phyloP scores from a whole-genome alignment of 352 stramenopile species.

The Globisporangium rhizosaccharum region DNA sequence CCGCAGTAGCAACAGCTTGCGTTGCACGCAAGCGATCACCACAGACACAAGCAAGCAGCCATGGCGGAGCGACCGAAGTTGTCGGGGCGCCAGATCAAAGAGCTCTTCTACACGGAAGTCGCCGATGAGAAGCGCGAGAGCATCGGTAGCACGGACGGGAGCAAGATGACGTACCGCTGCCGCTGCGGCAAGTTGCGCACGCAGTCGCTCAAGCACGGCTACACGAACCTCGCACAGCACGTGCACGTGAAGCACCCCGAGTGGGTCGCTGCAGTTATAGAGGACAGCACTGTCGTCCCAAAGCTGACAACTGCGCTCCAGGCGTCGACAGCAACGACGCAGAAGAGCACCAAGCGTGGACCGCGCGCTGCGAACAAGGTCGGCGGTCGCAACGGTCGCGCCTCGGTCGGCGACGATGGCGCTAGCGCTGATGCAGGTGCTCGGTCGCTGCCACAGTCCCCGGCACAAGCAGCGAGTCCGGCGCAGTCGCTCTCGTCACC shows the following conservation, averaged over 20 bases:
- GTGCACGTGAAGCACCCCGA: conserved; percentile 57
- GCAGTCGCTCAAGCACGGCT: conserved; percentile 49
- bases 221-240: conserved; percentile 66
- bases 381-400: neutral
- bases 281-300: conserved; percentile 18
- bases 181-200: conserved; percentile 55
- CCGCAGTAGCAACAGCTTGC: neutral
- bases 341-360: neutral
- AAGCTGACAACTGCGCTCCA: conserved; percentile 8
- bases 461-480: too few species aligned
- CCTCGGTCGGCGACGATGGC: neutral
- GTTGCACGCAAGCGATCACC: too few species aligned
- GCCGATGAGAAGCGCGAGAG: conserved; percentile 1
- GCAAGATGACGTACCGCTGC: conserved; percentile 39
- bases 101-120: conserved; percentile 44
- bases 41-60: neutral
- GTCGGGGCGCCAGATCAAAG: conserved; percentile 37
- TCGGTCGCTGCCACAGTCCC: too few species aligned
- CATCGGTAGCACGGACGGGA: neutral
- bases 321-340: neutral
- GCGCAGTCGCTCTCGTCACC: too few species aligned
- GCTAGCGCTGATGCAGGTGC: neutral
- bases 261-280: conserved; percentile 31
- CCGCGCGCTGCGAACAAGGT: neutral
- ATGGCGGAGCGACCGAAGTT: conserved; percentile 23